Evolutionary conservation across 257 asterid species (phyloP), one percentile per base, ranked within the genome.

Genomic region (Solanum tarijense): DNA sequence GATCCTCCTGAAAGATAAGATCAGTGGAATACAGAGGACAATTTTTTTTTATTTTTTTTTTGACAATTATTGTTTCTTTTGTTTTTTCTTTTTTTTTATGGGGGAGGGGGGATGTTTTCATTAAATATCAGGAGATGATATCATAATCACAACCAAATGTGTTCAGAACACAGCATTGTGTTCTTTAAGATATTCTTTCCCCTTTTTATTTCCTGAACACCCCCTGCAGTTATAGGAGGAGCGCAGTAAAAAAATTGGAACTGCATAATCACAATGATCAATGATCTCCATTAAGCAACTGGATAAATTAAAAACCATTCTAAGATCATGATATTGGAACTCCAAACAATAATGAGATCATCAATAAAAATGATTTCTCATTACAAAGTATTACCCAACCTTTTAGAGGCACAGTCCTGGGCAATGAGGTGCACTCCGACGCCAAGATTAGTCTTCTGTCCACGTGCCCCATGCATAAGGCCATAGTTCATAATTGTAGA

Each of bases 371-470:
- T 46, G 68, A 81, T 9, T 29, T 46, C 16, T 6, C n/a, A 41
- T 16, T 35, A 76, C 20, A 66, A 46, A 71, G 27, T 62, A 89
- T 87, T 83, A 35, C 84, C 92, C 85, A 78, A 96, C 99, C 98
- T 96, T 93, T 94, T 90, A 69, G 88, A 93, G 68, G 94, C 89
- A 89, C 93, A 92, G 89, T 91, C 92, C 39, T 91, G 95, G 71
- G 99, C 98, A 88, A 94, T 86, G 52, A 96, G 96, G 91, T 93
- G 89, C 90, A 92, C 90, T 76, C 99, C 98, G 78, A 85, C 65
- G 68, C 96, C 97, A 89, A 92, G 89, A 35, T 81, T 32, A 66
- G 91, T 90, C 88, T 89, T 89, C 85, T 55, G 43, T 46, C 90
- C 91, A 38, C 88, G 79, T 34, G 87, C 88, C 88, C 87, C 93